Percentiles rank a stretch among this genome's conserved stretches.
These are phyloP conservation scores for Akanthomyces uredinophilus DNA, from an alignment of 2,329 filamentous ascomycete genomes.

Conservation along the genomic window DNA sequence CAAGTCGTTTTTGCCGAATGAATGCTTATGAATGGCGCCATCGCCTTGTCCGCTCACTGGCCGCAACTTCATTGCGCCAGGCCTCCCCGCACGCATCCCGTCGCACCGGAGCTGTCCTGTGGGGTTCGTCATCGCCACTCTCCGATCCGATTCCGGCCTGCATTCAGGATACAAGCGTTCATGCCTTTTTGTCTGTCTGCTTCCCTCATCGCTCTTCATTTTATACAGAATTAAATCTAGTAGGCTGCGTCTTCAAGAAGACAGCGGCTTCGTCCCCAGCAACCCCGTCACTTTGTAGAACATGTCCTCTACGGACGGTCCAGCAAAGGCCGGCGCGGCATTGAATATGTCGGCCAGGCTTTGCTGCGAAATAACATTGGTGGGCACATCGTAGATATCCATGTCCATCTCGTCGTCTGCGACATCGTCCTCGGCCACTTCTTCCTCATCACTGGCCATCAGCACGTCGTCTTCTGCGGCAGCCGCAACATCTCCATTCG, in stretches of 20 bases:
- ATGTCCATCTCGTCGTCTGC: slow-evolving; percentile 40
- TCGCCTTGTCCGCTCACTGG: slow-evolving; percentile 9
- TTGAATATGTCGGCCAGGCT: slow-evolving; percentile 67
- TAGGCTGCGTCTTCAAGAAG: slow-evolving; percentile 16
- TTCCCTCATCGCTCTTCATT: not conserved
- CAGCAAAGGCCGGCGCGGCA: slow-evolving; percentile 60
- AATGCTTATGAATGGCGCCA: slow-evolving; percentile 15
- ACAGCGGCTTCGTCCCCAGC: slow-evolving; percentile 52
- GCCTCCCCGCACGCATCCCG: not conserved
- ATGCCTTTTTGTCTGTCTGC: slow-evolving; percentile 12
- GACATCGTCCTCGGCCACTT: slow-evolving; percentile 28
- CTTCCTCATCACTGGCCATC: slow-evolving; percentile 39
- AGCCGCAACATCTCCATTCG: slow-evolving; percentile 25
- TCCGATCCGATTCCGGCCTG: slow-evolving; percentile 2
- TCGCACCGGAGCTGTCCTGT: not conserved
- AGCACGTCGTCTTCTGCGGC: slow-evolving; percentile 33
- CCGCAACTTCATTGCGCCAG: slow-evolving; percentile 7
- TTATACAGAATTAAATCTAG: not conserved
- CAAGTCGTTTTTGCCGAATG: not conserved
- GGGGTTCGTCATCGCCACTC: not conserved
- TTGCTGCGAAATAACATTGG: slow-evolving; percentile 61
- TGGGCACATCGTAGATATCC: slow-evolving; percentile 46
- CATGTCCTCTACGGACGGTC: slow-evolving; percentile 68
- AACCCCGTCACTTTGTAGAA: slow-evolving; percentile 64
- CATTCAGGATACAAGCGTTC: slow-evolving; percentile 4